Conservation (phyloP, 1,284 basidiomycete genomes). For the Schizophyllum commune region DNA sequence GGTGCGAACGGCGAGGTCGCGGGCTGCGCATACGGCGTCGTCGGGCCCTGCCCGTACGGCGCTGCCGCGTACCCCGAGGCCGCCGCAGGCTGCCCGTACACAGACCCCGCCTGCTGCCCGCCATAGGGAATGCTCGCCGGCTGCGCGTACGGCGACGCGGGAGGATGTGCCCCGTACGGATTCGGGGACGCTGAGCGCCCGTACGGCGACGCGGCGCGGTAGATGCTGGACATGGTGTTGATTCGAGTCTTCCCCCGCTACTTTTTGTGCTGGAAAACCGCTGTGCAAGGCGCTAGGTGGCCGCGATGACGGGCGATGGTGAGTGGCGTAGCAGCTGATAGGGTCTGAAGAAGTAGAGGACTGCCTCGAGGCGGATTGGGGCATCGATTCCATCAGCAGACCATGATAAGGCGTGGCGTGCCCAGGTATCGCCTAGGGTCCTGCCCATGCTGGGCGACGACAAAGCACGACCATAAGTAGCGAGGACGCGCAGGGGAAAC, state of each 20-base stretch:
- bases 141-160: not conserved
- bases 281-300: not conserved
- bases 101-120: not conserved
- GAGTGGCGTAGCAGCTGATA: not conserved
- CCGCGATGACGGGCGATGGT: not conserved
- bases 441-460: not conserved
- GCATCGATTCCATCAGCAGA: not conserved
- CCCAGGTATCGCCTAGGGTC: not conserved
- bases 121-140: not conserved
- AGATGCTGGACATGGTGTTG: not conserved
- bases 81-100: not conserved
- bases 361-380: not conserved
- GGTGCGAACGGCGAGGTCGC: not conserved
- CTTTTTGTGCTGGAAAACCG: not conserved
- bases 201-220: not conserved
- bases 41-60: not conserved
- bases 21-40: not conserved
- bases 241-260: not conserved
- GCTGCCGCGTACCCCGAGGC: not conserved
- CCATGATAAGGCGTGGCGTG: not conserved
- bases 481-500: too few species aligned
- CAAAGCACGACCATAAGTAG: not conserved
- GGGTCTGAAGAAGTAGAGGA: not conserved
- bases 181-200: not conserved
- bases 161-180: not conserved